Evolutionary conservation across 2,329 filamentous ascomycete species (phyloP), one percentile per base, ranked within the genome.

Genomic region (Colletotrichum falcatum): DNA sequence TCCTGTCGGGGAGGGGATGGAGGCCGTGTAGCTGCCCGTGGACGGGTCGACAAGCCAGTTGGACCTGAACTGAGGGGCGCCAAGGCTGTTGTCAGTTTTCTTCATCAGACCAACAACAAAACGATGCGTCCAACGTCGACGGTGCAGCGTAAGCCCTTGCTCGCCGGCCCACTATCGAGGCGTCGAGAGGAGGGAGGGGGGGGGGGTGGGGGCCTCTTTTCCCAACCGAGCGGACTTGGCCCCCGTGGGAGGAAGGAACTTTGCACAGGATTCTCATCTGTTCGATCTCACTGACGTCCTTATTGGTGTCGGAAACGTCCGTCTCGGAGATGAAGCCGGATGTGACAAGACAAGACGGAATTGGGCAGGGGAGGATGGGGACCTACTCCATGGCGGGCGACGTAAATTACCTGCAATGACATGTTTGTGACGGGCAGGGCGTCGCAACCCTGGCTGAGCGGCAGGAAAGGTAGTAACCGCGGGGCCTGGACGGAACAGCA

Each of bases 31-130:
- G 75, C 86, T 87, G 63, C 96, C 95, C 46, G 93, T 95, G 72
- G 87, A 83, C 55, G 90, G 89, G 81, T 98, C 91, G 71, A 98
- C 93, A 53, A 89, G 89, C 94, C 95, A 98, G 79, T 92, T 94
- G 74, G 93, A 91, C 73, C 96, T 94, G 81, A 97, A 97, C 95
- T 97, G 53, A 53, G 65, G 53, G 49, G 37, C 26, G 56, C 51
- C 66, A 66, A 60, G 67, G 51, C 61, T 33, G 26, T 49, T 53
- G 61, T 75, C 68, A 74, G 55, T 56, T n/a, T 63, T 61, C 55
- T 58, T 56, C 58, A 37, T 49, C 44, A 54, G 61, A 53, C 42
- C 51, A 70, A 55, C 53, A 55, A n/a, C n/a, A n/a, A n/a, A 18
- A 49, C 63, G 55, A 58, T 48, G 39, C 30, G 26, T 42, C 26